phyloP scores from a whole-genome alignment of 768 basidiomycete genomes.

The Boletus edulis region DNA sequence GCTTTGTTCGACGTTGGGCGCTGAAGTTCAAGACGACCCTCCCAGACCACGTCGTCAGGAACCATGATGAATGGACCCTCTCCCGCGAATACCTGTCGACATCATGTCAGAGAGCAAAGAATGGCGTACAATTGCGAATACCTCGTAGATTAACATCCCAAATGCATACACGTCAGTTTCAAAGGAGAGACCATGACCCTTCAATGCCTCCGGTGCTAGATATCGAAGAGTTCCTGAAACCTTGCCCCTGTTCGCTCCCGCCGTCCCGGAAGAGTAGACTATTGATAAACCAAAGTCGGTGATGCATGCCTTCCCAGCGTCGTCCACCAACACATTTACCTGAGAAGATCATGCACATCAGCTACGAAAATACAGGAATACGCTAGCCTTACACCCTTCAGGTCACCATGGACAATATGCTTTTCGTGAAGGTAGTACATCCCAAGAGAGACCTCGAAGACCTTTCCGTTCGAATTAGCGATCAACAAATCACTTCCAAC shows the following conservation, averaged over 20 bases:
- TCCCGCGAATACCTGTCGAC: slow-evolving; percentile 7
- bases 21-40: not conserved
- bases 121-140: not conserved
- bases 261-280: slow-evolving; percentile 14
- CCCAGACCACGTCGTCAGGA: not conserved
- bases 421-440: slow-evolving; percentile 16
- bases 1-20: not conserved
- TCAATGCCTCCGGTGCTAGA: slow-evolving; percentile 31
- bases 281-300: slow-evolving; percentile 35
- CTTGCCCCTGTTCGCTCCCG: slow-evolving; percentile 15
- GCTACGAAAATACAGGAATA: not conserved
- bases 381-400: slow-evolving; percentile 24
- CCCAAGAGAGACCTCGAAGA: slow-evolving; percentile 12
- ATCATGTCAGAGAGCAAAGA: not conserved
- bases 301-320: slow-evolving; percentile 28
- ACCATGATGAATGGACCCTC: slow-evolving; percentile 5
- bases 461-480: not conserved
- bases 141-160: slow-evolving; percentile 31
- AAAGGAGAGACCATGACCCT: slow-evolving; percentile 10
- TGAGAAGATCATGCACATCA: not conserved
- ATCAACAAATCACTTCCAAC: not conserved
- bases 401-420: slow-evolving; percentile 27
- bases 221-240: slow-evolving; percentile 30
- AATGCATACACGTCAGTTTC: slow-evolving; percentile 31
- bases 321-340: slow-evolving; percentile 34